Conservation (phyloP, 495 filamentous ascomycete species). For the Mycothermus thermophilus region DNA sequence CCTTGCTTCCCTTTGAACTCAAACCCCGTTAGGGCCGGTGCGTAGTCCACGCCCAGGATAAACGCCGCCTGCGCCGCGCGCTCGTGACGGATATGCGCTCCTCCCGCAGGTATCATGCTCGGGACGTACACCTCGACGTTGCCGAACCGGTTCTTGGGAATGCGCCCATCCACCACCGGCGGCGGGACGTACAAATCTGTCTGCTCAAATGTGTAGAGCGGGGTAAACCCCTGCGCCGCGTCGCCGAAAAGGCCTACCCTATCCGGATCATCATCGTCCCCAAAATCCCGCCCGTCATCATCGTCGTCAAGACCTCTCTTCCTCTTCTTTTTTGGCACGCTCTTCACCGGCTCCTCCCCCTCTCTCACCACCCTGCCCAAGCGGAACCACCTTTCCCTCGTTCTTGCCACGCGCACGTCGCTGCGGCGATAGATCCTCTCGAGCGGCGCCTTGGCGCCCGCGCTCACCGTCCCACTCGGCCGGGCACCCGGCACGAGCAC, state of each 20-base stretch:
- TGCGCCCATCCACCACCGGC: conserved; percentile 54
- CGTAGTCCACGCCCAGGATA: conserved; percentile 71
- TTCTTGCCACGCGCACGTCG: conserved; percentile 63
- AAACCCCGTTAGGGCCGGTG: conserved; percentile 82
- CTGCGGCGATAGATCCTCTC: conserved; percentile 61
- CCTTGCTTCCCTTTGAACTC: conserved; percentile 69
- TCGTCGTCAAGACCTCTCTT: conserved; percentile 24
- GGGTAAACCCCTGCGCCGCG: conserved; percentile 24
- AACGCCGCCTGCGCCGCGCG: conserved; percentile 59
- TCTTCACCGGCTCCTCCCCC: conserved; percentile 66
- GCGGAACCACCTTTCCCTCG: conserved; percentile 76
- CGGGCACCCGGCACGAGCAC: conserved; percentile 55
- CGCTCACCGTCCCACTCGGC: conserved; percentile 60
- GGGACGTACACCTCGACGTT: conserved; percentile 89
- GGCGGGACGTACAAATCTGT: conserved; percentile 64
- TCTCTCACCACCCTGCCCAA: conserved; percentile 61
- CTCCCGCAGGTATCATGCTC: conserved; percentile 80
- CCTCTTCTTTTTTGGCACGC: conserved; percentile 33
- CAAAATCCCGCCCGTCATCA: too few species aligned
- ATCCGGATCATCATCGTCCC: conserved; percentile 14
- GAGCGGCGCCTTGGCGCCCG: conserved; percentile 40
- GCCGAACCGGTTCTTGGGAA: conserved; percentile 77
- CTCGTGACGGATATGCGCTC: conserved; percentile 46
- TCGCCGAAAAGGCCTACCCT: conserved; percentile 26
- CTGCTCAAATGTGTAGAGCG: conserved; percentile 62